phyloP scores from a whole-genome alignment of 2,329 filamentous ascomycete species.

The Dactylonectria macrodidyma region DNA sequence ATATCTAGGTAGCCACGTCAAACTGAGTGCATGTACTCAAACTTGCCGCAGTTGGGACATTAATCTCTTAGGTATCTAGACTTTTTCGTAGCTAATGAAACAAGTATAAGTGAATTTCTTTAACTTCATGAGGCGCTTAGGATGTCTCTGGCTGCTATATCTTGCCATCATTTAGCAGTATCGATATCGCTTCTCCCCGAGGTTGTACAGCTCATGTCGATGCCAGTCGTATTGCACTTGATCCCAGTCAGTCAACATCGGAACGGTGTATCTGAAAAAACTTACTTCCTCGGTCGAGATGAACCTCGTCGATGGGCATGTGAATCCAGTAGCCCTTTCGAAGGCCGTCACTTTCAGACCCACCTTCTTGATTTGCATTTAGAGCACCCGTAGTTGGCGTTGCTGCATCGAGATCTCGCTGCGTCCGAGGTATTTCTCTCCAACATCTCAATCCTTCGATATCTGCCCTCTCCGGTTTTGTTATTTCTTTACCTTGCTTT shows the following conservation, averaged over 20 bases:
- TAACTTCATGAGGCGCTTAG: background rate
- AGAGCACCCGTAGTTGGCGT: background rate
- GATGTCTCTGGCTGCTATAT: background rate
- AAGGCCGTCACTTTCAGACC: background rate
- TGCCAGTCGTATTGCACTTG: conserved; percentile 28
- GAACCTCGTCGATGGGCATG: conserved; percentile 31
- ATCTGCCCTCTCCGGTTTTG: conserved; percentile 31
- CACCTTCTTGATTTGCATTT: background rate
- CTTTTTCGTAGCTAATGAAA: no score
- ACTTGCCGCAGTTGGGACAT: no score
- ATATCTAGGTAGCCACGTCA: no score
- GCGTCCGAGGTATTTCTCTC: conserved; percentile 26
- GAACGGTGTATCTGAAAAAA: background rate
- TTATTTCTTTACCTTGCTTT: conserved; percentile 30
- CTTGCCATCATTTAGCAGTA: conserved; percentile 16
- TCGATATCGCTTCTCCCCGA: conserved; percentile 29
- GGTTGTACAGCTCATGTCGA: conserved; percentile 26
- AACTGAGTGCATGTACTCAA: no score
- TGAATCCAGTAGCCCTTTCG: conserved; percentile 39
- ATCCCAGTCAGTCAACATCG: conserved; percentile 2
- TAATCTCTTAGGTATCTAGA: no score
- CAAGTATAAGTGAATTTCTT: background rate
- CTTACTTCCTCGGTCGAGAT: conserved; percentile 25
- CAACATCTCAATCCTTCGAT: conserved; percentile 38
- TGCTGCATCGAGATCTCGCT: background rate